Base-by-base conservation (phyloP, 441 rosid genomes). In the Eutrema salsugineum region DNA sequence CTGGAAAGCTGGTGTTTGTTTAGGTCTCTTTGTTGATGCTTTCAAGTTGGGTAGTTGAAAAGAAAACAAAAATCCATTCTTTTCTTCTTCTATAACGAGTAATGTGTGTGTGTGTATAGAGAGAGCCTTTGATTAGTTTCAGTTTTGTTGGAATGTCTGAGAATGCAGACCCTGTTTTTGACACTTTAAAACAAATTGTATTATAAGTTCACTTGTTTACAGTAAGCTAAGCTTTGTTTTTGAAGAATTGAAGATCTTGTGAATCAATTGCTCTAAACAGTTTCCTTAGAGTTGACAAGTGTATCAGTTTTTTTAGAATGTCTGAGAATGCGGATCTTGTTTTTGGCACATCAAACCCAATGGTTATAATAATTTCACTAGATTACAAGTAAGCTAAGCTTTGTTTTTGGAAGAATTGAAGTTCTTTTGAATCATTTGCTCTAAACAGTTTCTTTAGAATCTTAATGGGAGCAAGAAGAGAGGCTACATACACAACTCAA, bases 1-100 rank as follows among this genome's bases (percentile, higher is more conserved):
- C 74, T 92, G 97, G 99, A 95, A 93, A 87, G 96, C 98, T 1
- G 98, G 98, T 50, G 90, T 93, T 61, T 91, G 97, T 83, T 83
- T 95, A 75, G 98, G 99, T 42, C 98, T 92, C 74, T 93, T 91
- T 76, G 98, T 95, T 14, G 98, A 95, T 80, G 99, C 99, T 68
- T 95, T 95, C 70, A 95, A 95, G 70, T 73, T 95, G 44, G 96
- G 99, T 42, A 95, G 99, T 77, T 95, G 40, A 43, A 38, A 2
- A 51, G 17, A 65, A 67, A 39, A 3, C 38, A 30, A 65, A 69
- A 39, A 4, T 28, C 20, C 36, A 20, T 53, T 66, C 32, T 36
- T 11, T 40, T 20, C 11, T n/a, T 17, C 22, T 32, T 8, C 20
- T 2, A 2, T 43, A 40, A 30, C 43, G 70, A 71, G 55, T 24